phyloP scores from a whole-genome alignment of 2,329 filamentous ascomycete genomes.

The Penicillium sp. region DNA sequence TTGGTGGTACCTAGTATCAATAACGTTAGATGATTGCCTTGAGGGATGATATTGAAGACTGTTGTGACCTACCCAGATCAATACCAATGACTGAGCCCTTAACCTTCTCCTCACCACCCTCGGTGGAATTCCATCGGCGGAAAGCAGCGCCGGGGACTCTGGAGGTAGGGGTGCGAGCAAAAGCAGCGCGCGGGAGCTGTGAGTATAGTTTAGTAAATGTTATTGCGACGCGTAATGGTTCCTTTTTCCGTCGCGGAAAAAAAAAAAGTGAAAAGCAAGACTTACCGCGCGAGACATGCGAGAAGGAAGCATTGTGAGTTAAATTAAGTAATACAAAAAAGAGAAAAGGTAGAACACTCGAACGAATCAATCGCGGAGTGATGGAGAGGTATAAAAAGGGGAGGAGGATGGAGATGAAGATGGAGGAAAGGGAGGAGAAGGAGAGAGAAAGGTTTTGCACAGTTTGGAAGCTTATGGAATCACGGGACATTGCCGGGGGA shows the following conservation, averaged over 20 bases:
- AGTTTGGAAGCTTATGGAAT: constrained; percentile 40
- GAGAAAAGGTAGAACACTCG: constrained; percentile 31
- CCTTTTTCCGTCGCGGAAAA: constrained; percentile 1
- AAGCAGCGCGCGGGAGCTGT: constrained; percentile 77
- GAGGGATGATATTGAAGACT: background rate
- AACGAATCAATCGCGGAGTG: constrained; percentile 37
- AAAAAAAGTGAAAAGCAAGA: constrained; percentile 25
- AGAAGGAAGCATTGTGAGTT: constrained; percentile 67
- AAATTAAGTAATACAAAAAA: constrained; percentile 38
- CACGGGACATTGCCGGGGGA: constrained; percentile 14
- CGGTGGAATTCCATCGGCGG: constrained; percentile 55
- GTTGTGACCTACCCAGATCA: constrained; percentile 72
- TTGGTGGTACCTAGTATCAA: constrained; percentile 74
- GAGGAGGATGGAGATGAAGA: constrained; percentile 20
- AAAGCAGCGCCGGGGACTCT: constrained; percentile 74
- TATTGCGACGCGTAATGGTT: constrained; percentile 18
- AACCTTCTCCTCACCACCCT: constrained; percentile 73
- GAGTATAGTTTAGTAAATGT: constrained; percentile 19
- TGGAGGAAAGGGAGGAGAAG: constrained; percentile 17
- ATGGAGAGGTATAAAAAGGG: constrained; percentile 15
- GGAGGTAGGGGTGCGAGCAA: constrained; percentile 67
- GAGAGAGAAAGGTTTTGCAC: background rate
- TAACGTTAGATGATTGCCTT: constrained; percentile 15
- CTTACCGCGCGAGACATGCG: constrained; percentile 75
- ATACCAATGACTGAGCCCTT: constrained; percentile 97